Evolutionary conservation across 2,329 filamentous ascomycete genomes (phyloP).

Genomic region (Fonsecaea monophora): DNA sequence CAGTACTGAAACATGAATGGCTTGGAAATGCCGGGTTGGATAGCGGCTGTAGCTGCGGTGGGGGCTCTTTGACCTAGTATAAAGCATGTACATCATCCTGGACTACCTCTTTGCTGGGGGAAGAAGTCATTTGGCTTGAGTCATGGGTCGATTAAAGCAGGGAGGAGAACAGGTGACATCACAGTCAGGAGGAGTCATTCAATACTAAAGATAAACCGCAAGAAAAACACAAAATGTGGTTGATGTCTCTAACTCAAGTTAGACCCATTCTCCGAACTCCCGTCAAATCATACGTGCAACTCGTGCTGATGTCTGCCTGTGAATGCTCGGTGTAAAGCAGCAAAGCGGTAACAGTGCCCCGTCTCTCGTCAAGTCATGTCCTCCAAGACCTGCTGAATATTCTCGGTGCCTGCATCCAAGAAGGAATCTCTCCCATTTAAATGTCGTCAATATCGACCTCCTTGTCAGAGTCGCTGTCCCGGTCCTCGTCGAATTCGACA

Average conservation of each 20-base stretch:
- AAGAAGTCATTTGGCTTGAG: background rate
- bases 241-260: constrained; percentile 3
- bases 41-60: background rate
- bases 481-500: constrained; percentile 98
- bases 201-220: background rate
- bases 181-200: background rate
- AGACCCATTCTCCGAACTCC: constrained; percentile 20
- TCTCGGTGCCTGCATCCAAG: constrained; percentile 14
- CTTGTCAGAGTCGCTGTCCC: constrained; percentile 65
- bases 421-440: constrained; percentile 54
- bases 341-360: background rate
- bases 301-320: constrained; percentile 3
- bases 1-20: background rate
- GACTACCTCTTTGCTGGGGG: background rate
- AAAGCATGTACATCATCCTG: background rate
- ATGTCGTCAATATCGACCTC: constrained; percentile 94
- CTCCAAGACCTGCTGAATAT: background rate
- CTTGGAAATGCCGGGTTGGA: background rate
- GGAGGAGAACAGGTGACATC: background rate
- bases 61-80: background rate
- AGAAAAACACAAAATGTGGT: background rate
- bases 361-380: constrained; percentile 15
- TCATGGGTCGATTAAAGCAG: background rate
- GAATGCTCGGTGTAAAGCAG: constrained; percentile 15
- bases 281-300: constrained; percentile 17